Base-by-base conservation (phyloP, 345 rosid genomes). In the Stellera chamaejasme region DNA sequence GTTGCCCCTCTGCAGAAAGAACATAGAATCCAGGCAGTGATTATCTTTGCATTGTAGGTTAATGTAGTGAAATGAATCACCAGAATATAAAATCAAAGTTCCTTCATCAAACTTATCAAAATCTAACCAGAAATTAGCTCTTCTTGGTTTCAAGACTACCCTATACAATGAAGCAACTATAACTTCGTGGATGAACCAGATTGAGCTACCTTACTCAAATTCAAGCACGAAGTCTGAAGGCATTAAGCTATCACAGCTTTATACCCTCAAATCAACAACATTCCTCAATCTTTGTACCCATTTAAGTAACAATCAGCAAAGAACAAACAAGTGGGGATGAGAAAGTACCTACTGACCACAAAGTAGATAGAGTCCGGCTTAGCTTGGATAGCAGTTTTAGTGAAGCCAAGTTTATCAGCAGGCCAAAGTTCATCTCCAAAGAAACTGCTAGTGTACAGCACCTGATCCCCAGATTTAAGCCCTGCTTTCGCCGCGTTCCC, bases 341-440 rank as follows among this genome's bases (percentile, higher is more conserved):
- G 48, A 28, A 25, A 49, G 19, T 45, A 84, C 98, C 98, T 92
- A 90, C 75, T 83, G n/a, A 92, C 82, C 56, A 92, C 96, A 69
- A 92, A 92, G 77, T 92, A 88, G 62, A 92, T 77, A 64, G 90
- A 83, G 55, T 92, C 98, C 13, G 98, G 98, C 74, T 88, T 91
- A 5, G 98, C 98, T 74, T 91, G 98, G 69, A 92, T 76, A 10
- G 98, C 98, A 50, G 98, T 92, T 81, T 92, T 92, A 41, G 98
- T 92, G 51, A 92, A 92, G 9, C 98, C 98, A 5, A 92, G 69
- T 75, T 92, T 92, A 74, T 92, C 98, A 3, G 98, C 98, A 19
- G 98, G 98, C 98, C 98, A 92, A 62, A 92, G 96, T 66, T 92
- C 98, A 71, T 92, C 98, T 2, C 98, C 98, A 28, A 92, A 92